phyloP scores from a whole-genome alignment of 345 rosid genomes.

The Syzygium oleosum region DNA sequence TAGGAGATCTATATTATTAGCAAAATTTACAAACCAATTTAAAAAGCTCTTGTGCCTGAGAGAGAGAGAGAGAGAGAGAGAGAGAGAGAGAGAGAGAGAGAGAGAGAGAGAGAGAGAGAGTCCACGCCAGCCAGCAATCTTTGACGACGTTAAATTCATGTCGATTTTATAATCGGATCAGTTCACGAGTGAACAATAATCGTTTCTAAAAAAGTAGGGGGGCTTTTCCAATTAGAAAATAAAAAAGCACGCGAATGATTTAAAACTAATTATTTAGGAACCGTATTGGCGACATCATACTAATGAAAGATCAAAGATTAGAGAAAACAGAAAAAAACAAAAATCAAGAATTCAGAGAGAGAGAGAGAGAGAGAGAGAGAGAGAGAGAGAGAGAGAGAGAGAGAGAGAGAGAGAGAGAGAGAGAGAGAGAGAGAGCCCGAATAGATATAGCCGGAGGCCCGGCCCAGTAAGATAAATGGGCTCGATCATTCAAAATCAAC shows the following conservation, averaged over 20 bases:
- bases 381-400: not conserved
- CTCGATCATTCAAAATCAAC: not conserved
- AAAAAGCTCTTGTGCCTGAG: not conserved
- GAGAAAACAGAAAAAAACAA: not conserved
- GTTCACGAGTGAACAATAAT: not conserved
- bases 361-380: not conserved
- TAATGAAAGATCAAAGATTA: not conserved
- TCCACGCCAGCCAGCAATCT: not conserved
- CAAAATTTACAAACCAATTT: not conserved
- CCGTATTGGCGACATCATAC: not conserved
- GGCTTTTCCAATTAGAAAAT: not conserved
- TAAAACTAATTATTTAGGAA: not conserved
- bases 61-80: too few species aligned
- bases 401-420: not conserved
- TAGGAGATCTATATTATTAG: not conserved
- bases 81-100: not conserved
- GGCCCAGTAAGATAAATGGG: not conserved
- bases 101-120: not conserved
- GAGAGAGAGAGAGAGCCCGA: not conserved
- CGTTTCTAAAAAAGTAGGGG: not conserved
- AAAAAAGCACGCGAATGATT: not conserved
- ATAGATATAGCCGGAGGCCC: not conserved
- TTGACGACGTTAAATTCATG: not conserved
- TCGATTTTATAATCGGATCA: not conserved
- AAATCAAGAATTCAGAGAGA: not conserved